Evolutionary conservation across 768 basidiomycete species (phyloP).

Genomic region (Albatrellus ellisii): DNA sequence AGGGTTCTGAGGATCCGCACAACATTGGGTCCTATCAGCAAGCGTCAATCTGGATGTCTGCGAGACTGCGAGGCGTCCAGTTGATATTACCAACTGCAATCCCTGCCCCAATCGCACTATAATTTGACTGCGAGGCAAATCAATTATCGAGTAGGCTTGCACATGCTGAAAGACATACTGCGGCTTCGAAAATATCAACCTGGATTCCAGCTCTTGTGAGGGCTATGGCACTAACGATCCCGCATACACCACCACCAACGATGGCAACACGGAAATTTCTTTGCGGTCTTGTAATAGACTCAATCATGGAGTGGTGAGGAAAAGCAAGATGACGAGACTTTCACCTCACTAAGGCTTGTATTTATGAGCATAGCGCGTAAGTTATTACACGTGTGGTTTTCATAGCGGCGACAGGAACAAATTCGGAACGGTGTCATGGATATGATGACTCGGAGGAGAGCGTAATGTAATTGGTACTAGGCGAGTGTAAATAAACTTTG

Average conservation of each 20-base stretch:
- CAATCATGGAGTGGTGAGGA: no score
- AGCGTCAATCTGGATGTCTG: not conserved
- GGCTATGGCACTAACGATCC: conserved; percentile 31
- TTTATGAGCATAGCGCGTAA: no score
- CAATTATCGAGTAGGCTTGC: not conserved
- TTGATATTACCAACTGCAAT: not conserved
- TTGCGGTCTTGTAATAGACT: no score
- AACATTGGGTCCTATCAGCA: conserved; percentile 38
- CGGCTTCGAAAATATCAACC: conserved; percentile 35
- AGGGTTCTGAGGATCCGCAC: conserved; percentile 30
- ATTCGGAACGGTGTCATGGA: no score
- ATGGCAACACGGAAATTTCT: conserved; percentile 29
- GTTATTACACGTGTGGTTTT: no score
- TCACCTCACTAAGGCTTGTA: no score
- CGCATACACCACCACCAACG: conserved; percentile 39
- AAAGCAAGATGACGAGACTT: no score
- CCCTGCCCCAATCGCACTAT: not conserved
- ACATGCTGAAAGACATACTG: conserved; percentile 19
- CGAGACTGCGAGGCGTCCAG: not conserved
- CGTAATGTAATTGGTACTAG: no score
- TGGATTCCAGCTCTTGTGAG: conserved; percentile 27
- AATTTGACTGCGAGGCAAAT: not conserved
- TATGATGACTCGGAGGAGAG: no score
- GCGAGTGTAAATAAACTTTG: no score
- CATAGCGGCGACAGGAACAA: no score